These are phyloP conservation scores for Lyophyllum decastes DNA, from an alignment of 768 basidiomycete species.

Conservation along the genomic window DNA sequence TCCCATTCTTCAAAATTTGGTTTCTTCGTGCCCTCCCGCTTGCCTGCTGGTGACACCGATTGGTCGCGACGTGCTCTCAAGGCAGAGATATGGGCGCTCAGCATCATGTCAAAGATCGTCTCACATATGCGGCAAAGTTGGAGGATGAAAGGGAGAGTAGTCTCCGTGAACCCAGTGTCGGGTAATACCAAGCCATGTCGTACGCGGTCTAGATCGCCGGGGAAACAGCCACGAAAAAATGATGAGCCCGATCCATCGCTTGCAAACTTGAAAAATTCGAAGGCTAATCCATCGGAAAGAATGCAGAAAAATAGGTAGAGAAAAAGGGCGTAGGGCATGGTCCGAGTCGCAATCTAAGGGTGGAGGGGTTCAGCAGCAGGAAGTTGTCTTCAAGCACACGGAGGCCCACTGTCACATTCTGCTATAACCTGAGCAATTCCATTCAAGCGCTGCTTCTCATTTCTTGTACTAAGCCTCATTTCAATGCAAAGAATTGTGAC, in stretches of 20 bases:
- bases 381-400: conserved; percentile 1
- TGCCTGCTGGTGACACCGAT: conserved; percentile 11
- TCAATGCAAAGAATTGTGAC: conserved; percentile 11
- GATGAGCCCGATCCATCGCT: conserved; percentile 11
- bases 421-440: conserved; percentile 19
- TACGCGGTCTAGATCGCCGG: conserved; percentile 22
- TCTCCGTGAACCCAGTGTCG: conserved; percentile 14
- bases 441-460: conserved; percentile 12
- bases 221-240: conserved; percentile 25
- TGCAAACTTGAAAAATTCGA: conserved; percentile 19
- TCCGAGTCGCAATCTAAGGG: conserved; percentile 11
- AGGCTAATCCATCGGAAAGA: conserved; percentile 11
- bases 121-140: conserved; percentile 23
- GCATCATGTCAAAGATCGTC: conserved; percentile 10
- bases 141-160: conserved; percentile 21
- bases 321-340: conserved; percentile 1
- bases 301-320: conserved; percentile 8
- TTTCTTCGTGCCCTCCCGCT: neutral
- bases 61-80: conserved; percentile 14
- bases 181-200: conserved; percentile 21
- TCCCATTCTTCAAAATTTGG: conserved; percentile 4
- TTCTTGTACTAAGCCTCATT: conserved; percentile 12
- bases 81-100: conserved; percentile 21
- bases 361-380: neutral
- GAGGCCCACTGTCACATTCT: conserved; percentile 14